Base-by-base conservation (phyloP, 2,329 filamentous ascomycete species). In the Venturia nashicola region DNA sequence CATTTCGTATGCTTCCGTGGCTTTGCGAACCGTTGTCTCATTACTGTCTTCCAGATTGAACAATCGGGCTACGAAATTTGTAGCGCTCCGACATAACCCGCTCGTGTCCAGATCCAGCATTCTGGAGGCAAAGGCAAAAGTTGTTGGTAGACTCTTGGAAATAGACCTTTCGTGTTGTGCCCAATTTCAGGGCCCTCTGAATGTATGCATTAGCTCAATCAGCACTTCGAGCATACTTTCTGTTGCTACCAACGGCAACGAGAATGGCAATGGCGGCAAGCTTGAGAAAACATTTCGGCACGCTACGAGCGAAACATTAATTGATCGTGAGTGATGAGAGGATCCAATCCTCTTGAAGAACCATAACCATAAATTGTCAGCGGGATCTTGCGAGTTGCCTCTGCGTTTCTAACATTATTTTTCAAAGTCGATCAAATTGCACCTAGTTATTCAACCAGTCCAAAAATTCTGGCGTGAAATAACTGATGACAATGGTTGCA, bases 401-500 rank as follows among this genome's bases (percentile, higher is more conserved):
- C 51, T 36, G 16, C 8, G n/a, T 57, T 32, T 57, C 32, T n/a
- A 32, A 12, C 27, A 57, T 18, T 11, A 9, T 51, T 27, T 51
- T 51, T 27, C 1, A 5, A 51, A 4, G 2, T 14, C 46, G 20
- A 36, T 14, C 32, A n/a, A 57, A 20, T 9, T 18, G 18, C 51
- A 7, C 27, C 51, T 57, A 60, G 27, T 60, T 63, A 23, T n/a
- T 61, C 68, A 87, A 72, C 85, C 85, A 87, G 65, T 86, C 83
- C 67, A 87, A 69, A 67, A 87, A 86, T 60, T 87, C 89, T 0
- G 94, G 94, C 0, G 90, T 92, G 71, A 97, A 97, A 76, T 99
- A 99, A 76, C 85, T 94, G 70, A 97, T 84, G 54, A 99, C 83
- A 71, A 99, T 97, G 0, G 88, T 93, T 7, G 94, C 94, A 54